Conservation (phyloP, 2,329 filamentous ascomycete species). For the Diaporthe sp. region DNA sequence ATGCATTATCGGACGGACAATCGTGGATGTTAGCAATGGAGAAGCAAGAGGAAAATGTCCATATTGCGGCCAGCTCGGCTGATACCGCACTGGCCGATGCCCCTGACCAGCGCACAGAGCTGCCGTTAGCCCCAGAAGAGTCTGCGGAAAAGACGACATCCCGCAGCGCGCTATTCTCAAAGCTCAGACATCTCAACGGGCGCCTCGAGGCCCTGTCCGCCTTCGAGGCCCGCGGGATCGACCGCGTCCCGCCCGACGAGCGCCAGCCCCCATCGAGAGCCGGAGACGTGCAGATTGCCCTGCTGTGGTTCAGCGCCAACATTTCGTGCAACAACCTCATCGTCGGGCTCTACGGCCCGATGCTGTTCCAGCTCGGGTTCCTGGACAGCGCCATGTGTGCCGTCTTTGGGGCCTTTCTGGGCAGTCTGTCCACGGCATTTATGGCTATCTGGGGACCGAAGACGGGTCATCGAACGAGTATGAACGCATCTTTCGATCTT, state of each 20-base stretch:
- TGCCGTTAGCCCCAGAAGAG: neutral
- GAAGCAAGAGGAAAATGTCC: neutral
- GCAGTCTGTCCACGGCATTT: slow-evolving; percentile 46
- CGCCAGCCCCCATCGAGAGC: slow-evolving; percentile 50
- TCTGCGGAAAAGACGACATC: neutral
- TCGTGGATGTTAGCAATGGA: neutral
- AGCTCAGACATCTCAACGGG: slow-evolving; percentile 43
- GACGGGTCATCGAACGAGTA: slow-evolving; percentile 44
- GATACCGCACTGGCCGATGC: slow-evolving; percentile 52
- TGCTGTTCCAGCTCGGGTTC: slow-evolving; percentile 49
- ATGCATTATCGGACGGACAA: neutral
- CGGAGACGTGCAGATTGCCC: slow-evolving; percentile 55
- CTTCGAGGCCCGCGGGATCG: slow-evolving; percentile 57
- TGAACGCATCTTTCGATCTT: too few relatives aligned
- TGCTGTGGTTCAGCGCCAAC: slow-evolving; percentile 61
- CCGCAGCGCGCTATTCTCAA: neutral
- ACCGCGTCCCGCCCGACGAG: slow-evolving; percentile 54
- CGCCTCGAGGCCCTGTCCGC: slow-evolving; percentile 51
- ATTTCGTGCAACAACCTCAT: slow-evolving; percentile 58
- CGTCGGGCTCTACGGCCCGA: slow-evolving; percentile 49
- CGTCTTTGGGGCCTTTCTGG: slow-evolving; percentile 46
- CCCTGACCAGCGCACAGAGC: neutral
- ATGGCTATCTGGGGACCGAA: slow-evolving; percentile 48
- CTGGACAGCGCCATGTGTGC: slow-evolving; percentile 47
- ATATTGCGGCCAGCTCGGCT: neutral